Percentiles rank a stretch among this genome's conserved stretches.
phyloP scores from a whole-genome alignment of 2,329 filamentous ascomycete species.

The Ophiocordyceps camponoti-rufipedis region DNA sequence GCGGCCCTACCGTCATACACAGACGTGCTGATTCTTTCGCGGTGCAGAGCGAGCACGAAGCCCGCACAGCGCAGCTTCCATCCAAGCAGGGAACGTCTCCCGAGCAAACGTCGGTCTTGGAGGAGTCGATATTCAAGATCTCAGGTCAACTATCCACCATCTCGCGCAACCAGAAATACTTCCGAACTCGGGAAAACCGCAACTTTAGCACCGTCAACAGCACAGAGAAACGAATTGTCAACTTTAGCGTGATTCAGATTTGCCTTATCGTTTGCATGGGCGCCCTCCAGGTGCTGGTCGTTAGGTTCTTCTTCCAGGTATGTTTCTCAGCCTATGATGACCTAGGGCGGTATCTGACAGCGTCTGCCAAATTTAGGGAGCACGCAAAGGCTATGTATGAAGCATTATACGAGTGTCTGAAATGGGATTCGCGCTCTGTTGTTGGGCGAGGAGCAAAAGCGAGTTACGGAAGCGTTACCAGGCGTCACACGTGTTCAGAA shows the following conservation, averaged over 20 bases:
- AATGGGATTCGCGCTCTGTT: neutral
- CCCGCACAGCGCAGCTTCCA: slow-evolving; percentile 54
- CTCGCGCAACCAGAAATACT: slow-evolving; percentile 96
- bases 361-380: slow-evolving; percentile 25
- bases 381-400: slow-evolving; percentile 52
- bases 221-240: slow-evolving; percentile 90
- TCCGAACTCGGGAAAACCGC: slow-evolving; percentile 93
- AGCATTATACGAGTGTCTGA: slow-evolving; percentile 2
- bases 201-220: slow-evolving; percentile 97
- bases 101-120: slow-evolving; percentile 75
- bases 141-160: slow-evolving; percentile 87
- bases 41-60: slow-evolving; percentile 72
- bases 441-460: neutral
- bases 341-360: neutral
- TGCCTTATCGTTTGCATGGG: slow-evolving; percentile 90
- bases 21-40: neutral
- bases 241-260: slow-evolving; percentile 89
- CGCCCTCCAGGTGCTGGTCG: slow-evolving; percentile 87
- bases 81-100: slow-evolving; percentile 75
- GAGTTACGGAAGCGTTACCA: neutral
- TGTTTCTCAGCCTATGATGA: neutral
- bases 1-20: neutral
- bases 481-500: neutral
- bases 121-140: slow-evolving; percentile 91
- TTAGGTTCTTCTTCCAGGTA: slow-evolving; percentile 96